Percentiles rank a stretch among this genome's conserved stretches.
phyloP scores from a whole-genome alignment of 805 yeast genomes.

The Saturnispora dispora region DNA sequence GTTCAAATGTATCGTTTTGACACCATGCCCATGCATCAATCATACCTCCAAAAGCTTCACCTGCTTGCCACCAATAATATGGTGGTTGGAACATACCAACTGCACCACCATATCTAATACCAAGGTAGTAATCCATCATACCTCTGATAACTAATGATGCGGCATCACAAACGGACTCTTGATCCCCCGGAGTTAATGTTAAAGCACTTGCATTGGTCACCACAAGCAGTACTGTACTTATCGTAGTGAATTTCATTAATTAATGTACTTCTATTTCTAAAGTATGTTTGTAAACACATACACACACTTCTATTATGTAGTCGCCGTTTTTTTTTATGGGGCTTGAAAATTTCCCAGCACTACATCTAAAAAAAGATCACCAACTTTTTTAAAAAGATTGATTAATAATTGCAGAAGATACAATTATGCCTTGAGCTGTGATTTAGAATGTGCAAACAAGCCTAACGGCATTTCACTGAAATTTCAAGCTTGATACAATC shows the following conservation, averaged over 20 bases:
- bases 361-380: neutral
- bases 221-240: neutral
- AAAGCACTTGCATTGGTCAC: conserved; percentile 5
- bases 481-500: too few relatives aligned
- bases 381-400: too few relatives aligned
- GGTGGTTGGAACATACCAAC: conserved; percentile 67
- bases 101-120: conserved; percentile 53
- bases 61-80: conserved; percentile 91
- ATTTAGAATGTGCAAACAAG: neutral
- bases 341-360: neutral
- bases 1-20: conserved; percentile 54
- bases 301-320: neutral
- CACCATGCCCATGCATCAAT: conserved; percentile 69
- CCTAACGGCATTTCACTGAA: neutral
- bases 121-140: conserved; percentile 73
- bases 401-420: too few relatives aligned
- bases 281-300: neutral
- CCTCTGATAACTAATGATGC: conserved; percentile 59
- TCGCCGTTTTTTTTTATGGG: neutral
- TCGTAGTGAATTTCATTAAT: neutral
- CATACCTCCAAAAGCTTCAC: conserved; percentile 64
- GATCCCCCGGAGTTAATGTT: conserved; percentile 16
- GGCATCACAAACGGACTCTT: conserved; percentile 33
- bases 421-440: neutral
- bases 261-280: neutral